phyloP scores from a whole-genome alignment of 2,329 filamentous ascomycete genomes.

The Colletotrichum abscissum region DNA sequence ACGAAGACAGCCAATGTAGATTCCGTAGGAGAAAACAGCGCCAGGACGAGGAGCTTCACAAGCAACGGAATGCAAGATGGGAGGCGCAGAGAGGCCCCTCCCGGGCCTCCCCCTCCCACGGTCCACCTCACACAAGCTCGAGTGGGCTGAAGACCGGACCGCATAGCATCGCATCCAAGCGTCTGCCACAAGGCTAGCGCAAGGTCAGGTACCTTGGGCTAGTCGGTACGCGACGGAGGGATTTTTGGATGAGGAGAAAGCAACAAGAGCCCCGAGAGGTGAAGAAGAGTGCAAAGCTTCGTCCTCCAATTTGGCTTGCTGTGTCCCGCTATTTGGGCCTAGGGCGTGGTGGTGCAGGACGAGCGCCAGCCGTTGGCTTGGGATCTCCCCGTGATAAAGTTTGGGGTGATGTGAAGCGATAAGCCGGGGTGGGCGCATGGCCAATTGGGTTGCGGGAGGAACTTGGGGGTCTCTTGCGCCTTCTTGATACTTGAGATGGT shows the following conservation, averaged over 20 bases:
- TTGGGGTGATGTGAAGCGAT: constrained; percentile 9
- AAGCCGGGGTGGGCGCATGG: constrained; percentile 1
- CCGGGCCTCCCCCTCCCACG: background rate
- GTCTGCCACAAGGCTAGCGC: constrained; percentile 7
- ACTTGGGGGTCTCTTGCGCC: background rate
- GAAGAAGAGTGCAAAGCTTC: background rate
- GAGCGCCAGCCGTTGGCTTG: constrained; percentile 17
- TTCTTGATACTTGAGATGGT: background rate
- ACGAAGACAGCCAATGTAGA: background rate
- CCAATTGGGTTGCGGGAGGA: constrained; percentile 12
- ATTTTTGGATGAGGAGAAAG: background rate
- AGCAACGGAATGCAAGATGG: background rate
- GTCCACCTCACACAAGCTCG: background rate
- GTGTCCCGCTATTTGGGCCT: constrained; percentile 13
- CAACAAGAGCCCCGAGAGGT: background rate
- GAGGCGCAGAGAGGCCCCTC: background rate
- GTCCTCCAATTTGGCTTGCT: background rate
- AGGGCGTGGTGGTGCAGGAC: background rate
- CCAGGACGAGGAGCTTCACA: background rate
- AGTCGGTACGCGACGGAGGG: background rate
- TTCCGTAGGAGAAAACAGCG: background rate
- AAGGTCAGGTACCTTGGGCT: constrained; percentile 1
- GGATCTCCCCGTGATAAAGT: constrained; percentile 23
- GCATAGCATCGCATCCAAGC: constrained; percentile 15
- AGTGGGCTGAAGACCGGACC: constrained; percentile 9